Base-by-base conservation (phyloP, 805 yeast genomes). In the Schwanniomyces occidentalis region DNA sequence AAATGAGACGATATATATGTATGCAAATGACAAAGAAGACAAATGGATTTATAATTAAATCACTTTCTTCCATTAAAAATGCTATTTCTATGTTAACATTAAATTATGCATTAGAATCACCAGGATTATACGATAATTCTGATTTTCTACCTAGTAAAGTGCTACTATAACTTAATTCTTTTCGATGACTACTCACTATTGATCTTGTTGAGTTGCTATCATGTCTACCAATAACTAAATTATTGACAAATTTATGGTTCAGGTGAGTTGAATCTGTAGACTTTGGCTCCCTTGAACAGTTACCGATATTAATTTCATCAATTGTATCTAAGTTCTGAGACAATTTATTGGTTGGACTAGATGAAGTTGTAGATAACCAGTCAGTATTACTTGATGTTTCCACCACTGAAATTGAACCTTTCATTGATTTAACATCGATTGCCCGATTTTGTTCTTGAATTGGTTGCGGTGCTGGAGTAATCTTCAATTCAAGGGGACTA, bases 341-440 rank as follows among this genome's bases (percentile, higher is more conserved):
- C 4, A 18, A 18, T 16, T 30, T 26, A 13, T 19, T 35, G 14
- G 18, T 16, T 22, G 34, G 34, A 29, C 26, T 32, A 14, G 15
- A 13, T 8, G 16, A 9, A 5, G 30, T 16, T 6, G 20, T 10
- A 22, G 24, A 16, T 16, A 14, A 10, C 12, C 40, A 34, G 16
- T 31, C 27, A 6, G 32, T 16, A 19, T 30, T 26, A 16, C 33
- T 32, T 7, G 40, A 38, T 4, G 35, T 26, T 16, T 28, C 41
- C 7, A 29, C 40, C 16, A 40, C 27, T 13, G 40, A 38, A 8
- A 48, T 46, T 8, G 52, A 47, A 4, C 58, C 62, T 34, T 45
- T 43, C 48, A 55, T 34, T 2, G 61, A 55, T 21, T 35, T 41
- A 17, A 55, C 33, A 15, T 52, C 58, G 16, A 24, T 13, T 10